These are phyloP conservation scores for Trypanosoma melophagium DNA, from an alignment of 208 protist genomes.

Conservation along the genomic window DNA sequence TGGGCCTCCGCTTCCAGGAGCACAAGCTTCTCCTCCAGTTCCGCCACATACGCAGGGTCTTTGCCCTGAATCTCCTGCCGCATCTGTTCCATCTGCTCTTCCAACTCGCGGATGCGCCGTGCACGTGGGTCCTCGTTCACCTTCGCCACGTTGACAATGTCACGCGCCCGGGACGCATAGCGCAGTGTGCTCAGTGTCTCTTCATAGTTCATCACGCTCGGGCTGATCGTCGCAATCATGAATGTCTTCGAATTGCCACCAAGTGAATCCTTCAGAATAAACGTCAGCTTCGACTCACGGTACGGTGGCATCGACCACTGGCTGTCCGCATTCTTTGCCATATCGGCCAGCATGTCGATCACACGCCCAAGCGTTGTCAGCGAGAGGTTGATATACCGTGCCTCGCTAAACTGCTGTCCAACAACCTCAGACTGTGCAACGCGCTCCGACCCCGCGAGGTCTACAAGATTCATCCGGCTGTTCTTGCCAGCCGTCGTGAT, in stretches of 20 bases:
- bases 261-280: conserved; percentile 41
- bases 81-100: conserved; percentile 55
- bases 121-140: conserved; percentile 68
- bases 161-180: conserved; percentile 66
- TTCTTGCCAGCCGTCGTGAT: conserved; percentile 23
- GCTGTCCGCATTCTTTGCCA: conserved; percentile 40
- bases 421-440: conserved; percentile 36
- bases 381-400: conserved; percentile 57
- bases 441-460: conserved; percentile 74
- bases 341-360: conserved; percentile 45
- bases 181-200: conserved; percentile 73
- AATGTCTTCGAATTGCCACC: conserved; percentile 73
- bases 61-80: conserved; percentile 27
- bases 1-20: conserved; percentile 58
- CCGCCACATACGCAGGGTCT: conserved; percentile 38
- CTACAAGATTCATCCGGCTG: conserved; percentile 53
- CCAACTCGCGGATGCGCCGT: conserved; percentile 57
- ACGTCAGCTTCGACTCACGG: conserved; percentile 58
- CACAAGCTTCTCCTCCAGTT: conserved; percentile 57
- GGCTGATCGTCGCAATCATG: conserved; percentile 69
- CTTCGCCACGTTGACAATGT: conserved; percentile 59
- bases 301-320: conserved; percentile 34
- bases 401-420: conserved; percentile 48
- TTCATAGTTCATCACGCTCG: conserved; percentile 40
- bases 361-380: conserved; percentile 58